A percentile compares a stretch with the other conserved stretches of the same genome.
phyloP scores from a whole-genome alignment of 805 yeast genomes.

The Starmerella cellae region DNA sequence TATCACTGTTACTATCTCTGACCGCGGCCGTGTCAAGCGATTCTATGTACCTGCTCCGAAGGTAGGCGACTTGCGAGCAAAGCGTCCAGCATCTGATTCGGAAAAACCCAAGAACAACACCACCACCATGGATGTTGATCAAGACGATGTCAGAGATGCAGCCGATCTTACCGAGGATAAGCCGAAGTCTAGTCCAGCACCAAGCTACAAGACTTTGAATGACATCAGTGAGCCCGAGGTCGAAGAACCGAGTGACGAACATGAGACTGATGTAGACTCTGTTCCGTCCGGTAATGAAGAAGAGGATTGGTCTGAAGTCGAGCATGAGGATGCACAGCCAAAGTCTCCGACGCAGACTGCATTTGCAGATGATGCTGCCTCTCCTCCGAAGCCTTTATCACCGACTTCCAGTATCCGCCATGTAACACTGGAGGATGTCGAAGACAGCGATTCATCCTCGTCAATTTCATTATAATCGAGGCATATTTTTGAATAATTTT shows the following conservation, averaged over 20 bases:
- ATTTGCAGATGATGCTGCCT: background rate
- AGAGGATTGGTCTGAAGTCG: background rate
- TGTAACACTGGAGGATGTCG: conserved; percentile 14
- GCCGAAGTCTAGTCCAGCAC: background rate
- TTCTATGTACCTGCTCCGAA: background rate
- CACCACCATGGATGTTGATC: background rate
- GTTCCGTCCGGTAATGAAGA: background rate
- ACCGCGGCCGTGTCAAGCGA: background rate
- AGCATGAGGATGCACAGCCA: background rate
- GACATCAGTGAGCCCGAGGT: background rate
- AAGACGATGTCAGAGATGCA: background rate
- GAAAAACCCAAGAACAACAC: background rate
- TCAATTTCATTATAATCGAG: too few species aligned
- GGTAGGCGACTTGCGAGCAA: background rate
- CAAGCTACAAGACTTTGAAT: background rate
- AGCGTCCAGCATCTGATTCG: background rate
- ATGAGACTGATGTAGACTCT: background rate
- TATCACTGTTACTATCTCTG: background rate
- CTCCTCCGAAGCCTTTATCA: background rate
- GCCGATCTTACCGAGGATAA: background rate
- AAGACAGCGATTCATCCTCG: conserved; percentile 8
- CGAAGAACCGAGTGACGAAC: background rate
- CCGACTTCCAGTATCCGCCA: conserved; percentile 8
- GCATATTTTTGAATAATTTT: too few species aligned
- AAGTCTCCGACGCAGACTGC: background rate